phyloP scores from a whole-genome alignment of 805 yeast genomes.

The Candida vaughaniae region DNA sequence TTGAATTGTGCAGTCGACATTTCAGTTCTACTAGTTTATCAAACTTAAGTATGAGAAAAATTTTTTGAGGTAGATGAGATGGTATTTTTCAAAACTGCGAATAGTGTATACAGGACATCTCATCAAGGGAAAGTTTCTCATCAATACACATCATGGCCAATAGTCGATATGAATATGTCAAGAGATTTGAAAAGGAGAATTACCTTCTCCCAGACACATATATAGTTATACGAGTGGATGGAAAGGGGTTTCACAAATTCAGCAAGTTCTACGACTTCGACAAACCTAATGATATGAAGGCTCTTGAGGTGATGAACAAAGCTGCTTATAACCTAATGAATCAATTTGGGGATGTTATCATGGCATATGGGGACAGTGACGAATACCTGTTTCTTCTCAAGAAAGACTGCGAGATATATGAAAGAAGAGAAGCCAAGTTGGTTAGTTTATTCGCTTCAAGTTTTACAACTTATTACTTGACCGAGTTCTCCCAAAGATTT shows the following conservation, averaged over 20 bases:
- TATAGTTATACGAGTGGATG: constrained; percentile 86
- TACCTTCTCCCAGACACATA: constrained; percentile 74
- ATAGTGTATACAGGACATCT: constrained; percentile 8
- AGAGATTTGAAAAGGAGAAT: constrained; percentile 72
- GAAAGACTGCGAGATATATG: constrained; percentile 65
- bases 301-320: constrained; percentile 75
- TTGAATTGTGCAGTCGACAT: constrained; percentile 58
- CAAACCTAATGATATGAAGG: constrained; percentile 85
- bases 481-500: constrained; percentile 63
- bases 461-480: constrained; percentile 74
- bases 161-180: constrained; percentile 85
- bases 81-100: background rate
- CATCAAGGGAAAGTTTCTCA: too few relatives aligned
- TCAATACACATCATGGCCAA: constrained; percentile 61
- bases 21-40: too few relatives aligned
- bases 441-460: constrained; percentile 79
- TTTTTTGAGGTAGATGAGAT: constrained; percentile 12
- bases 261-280: constrained; percentile 68
- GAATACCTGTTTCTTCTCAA: constrained; percentile 84
- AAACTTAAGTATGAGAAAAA: constrained; percentile 10
- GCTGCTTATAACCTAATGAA: constrained; percentile 69
- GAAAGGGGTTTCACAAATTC: constrained; percentile 89
- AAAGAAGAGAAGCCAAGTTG: constrained; percentile 79
- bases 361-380: constrained; percentile 95
- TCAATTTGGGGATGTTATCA: constrained; percentile 64